A percentile compares a stretch with the other conserved stretches of the same genome.
Conservation (phyloP, 2,329 filamentous ascomycete genomes). For the Cytospora mali region DNA sequence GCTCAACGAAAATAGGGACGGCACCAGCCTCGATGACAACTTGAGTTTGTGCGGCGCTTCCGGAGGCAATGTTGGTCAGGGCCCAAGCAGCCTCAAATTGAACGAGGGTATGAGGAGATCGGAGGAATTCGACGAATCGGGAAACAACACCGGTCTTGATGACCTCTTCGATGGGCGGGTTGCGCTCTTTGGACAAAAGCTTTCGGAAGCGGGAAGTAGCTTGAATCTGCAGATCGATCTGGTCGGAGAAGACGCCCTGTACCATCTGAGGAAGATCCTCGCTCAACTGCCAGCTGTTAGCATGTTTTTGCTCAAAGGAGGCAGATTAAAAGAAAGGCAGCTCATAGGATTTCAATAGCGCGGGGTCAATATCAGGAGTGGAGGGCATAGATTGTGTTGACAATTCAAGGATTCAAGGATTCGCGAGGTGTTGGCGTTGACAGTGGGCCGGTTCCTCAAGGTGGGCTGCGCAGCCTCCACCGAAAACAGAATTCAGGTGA, state of each 20-base stretch:
- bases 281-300: slow-evolving; percentile 69
- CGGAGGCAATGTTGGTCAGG: slow-evolving; percentile 97
- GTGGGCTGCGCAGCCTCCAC: slow-evolving; percentile 19
- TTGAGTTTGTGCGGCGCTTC: slow-evolving; percentile 95
- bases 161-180: slow-evolving; percentile 97
- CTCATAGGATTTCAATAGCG: background rate
- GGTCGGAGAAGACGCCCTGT: slow-evolving; percentile 94
- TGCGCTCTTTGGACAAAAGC: slow-evolving; percentile 96
- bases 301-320: slow-evolving; percentile 1
- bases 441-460: slow-evolving; percentile 10
- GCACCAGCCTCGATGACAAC: slow-evolving; percentile 98
- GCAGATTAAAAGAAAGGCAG: background rate
- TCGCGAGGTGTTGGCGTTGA: slow-evolving; percentile 15
- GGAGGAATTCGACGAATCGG: slow-evolving; percentile 97
- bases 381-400: background rate
- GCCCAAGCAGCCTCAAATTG: slow-evolving; percentile 99
- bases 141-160: slow-evolving; percentile 98
- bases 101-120: slow-evolving; percentile 94
- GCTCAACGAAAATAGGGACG: slow-evolving; percentile 97
- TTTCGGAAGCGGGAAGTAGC: slow-evolving; percentile 99
- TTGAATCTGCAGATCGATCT: slow-evolving; percentile 96
- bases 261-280: slow-evolving; percentile 99
- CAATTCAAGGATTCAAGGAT: background rate
- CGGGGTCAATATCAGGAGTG: background rate
- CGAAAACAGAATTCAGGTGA: slow-evolving; percentile 21